A percentile compares a stretch with the other conserved stretches of the same genome.
Evolutionary conservation across 2,329 filamentous ascomycete genomes (phyloP).

Genomic region (Xylaria arbuscula): DNA sequence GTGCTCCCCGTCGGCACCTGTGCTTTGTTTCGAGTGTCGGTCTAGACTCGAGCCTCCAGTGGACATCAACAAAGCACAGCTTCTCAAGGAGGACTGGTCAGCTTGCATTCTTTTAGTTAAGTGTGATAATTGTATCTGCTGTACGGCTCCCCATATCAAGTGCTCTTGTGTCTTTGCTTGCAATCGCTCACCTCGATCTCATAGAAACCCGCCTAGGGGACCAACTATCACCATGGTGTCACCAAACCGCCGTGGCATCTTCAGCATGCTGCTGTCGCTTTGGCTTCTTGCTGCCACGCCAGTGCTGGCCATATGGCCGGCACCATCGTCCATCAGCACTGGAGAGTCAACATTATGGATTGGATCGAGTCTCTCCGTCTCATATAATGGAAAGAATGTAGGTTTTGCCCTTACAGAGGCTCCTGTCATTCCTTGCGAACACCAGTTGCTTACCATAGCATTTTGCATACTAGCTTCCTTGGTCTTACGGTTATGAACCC

Average conservation of each 20-base stretch:
- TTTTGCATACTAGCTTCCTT: conserved; percentile 57
- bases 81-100: conserved; percentile 3
- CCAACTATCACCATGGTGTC: conserved; percentile 37
- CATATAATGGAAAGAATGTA: conserved; percentile 70
- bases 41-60: conserved; percentile 29
- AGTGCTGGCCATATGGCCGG: conserved; percentile 68
- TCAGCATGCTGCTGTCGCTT: conserved; percentile 51
- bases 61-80: conserved; percentile 15
- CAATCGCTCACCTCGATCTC: conserved; percentile 32
- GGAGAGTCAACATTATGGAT: conserved; percentile 67
- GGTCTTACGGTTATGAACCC: conserved; percentile 59
- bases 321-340: conserved; percentile 62
- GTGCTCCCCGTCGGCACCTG: conserved; percentile 5
- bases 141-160: not conserved
- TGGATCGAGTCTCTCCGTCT: conserved; percentile 62
- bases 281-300: conserved; percentile 56
- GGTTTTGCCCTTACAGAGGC: conserved; percentile 44
- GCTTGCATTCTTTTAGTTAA: conserved; percentile 16
- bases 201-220: conserved; percentile 29
- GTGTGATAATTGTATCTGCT: conserved; percentile 6
- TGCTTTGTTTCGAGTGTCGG: conserved; percentile 18
- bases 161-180: conserved; percentile 31
- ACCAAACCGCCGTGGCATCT: conserved; percentile 38
- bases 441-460: conserved; percentile 46
- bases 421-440: conserved; percentile 32